Base-by-base conservation (phyloP, 257 asterid genomes). In the Schizonepeta tenuifolia region DNA sequence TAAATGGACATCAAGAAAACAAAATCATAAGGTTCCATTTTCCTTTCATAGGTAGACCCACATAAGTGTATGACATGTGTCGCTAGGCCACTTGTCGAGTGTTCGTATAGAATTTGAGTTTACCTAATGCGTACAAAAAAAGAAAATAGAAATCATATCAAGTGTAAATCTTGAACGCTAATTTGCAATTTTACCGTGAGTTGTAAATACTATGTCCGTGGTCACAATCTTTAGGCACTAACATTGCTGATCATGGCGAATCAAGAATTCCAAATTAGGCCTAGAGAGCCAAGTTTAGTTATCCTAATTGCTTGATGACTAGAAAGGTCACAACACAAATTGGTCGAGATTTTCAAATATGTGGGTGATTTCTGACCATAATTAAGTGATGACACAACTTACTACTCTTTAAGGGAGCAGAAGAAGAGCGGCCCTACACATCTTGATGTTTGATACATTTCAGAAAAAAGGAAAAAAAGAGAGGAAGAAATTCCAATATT, bases 381-480 rank as follows among this genome's bases (percentile, higher is more conserved):
- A 33, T 54, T 54, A 65, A 65, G 44, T 33, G 70, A 60, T 67
- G 65, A 75, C 75, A 24, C 71, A 58, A 36, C 51, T 55, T 71
- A 71, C 77, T 71, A 69, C 70, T 66, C 74, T 12, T 50, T 28
- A 64, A 60, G 72, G 79, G 78, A 77, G 63, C 84, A 77, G 20
- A 74, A 74, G 74, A 73, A 68, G 15, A 59, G 72, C 79, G 81
- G 17, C 73, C 79, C 65, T 55, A 70, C 69, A 67, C 71, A 62
- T 77, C 65, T 72, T 83, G 82, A 80, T 69, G 78, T n/a, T 70
- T 78, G 85, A 78, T 69, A 57, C 71, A 36, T 20, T 17, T 62
- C 56, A 8, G 8, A 63, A 77, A 62, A 65, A 17, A 40, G 18
- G 47, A 18, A 6, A 64, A 64, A 20, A 18, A 50, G 15, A 46